Conservation (phyloP, 2,329 filamentous ascomycete genomes). For the Paramyrothecium roridum region DNA sequence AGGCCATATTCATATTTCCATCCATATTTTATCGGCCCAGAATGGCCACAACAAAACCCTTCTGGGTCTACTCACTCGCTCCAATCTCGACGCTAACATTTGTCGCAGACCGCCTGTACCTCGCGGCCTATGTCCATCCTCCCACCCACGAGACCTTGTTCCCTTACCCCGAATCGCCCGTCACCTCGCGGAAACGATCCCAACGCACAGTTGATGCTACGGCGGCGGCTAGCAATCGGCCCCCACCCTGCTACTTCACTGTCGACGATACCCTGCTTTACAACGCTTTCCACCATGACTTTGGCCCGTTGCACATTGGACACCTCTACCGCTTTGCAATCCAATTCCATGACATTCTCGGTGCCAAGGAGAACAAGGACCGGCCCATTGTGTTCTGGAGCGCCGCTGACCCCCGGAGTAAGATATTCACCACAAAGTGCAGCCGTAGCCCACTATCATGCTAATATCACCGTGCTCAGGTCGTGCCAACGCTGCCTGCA, state of each 20-base stretch:
- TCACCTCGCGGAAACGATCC: slow-evolving; percentile 31
- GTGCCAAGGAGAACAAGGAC: slow-evolving; percentile 85
- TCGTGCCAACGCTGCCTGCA: slow-evolving; percentile 88
- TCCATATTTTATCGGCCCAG: slow-evolving; percentile 4
- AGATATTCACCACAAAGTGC: slow-evolving; percentile 28
- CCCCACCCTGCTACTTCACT: slow-evolving; percentile 87
- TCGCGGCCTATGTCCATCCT: slow-evolving; percentile 83
- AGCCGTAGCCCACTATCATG: slow-evolving; percentile 1
- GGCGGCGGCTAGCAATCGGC: slow-evolving; percentile 20
- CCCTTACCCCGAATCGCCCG: slow-evolving; percentile 75
- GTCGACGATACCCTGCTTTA: slow-evolving; percentile 91
- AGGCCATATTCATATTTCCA: slow-evolving; percentile 29
- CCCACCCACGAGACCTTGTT: slow-evolving; percentile 82
- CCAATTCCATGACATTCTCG: slow-evolving; percentile 91
- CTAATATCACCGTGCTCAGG: slow-evolving; percentile 42
- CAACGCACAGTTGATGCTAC: slow-evolving; percentile 56
- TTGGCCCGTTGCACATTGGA: slow-evolving; percentile 94
- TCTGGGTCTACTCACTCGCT: slow-evolving; percentile 4
- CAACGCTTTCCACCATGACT: slow-evolving; percentile 98
- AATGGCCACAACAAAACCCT: slow-evolving; percentile 6
- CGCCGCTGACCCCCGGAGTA: slow-evolving; percentile 84
- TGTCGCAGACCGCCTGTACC: slow-evolving; percentile 80
- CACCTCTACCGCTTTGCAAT: slow-evolving; percentile 96
- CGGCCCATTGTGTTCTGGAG: slow-evolving; percentile 96
- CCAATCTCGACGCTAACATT: slow-evolving; percentile 19